Evolutionary conservation across 2,329 filamentous ascomycete genomes (phyloP), one percentile per base, ranked within the genome.

Genomic region (Paraphaeosphaeria sporulosa): DNA sequence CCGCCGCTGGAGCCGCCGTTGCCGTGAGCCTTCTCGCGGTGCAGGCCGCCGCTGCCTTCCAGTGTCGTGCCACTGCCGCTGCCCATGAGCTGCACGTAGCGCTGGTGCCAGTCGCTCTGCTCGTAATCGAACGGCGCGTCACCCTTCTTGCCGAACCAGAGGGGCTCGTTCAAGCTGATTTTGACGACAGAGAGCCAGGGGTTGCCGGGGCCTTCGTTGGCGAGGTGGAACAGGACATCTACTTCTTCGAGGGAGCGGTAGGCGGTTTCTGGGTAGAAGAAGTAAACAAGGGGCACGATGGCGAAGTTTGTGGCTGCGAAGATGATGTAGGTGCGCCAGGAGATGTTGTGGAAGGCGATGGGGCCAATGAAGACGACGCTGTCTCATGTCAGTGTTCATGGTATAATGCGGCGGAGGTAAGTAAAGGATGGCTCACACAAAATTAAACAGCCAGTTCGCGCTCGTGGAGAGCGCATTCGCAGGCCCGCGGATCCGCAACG

Each of bases 381-480:
- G 51, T 23, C 2, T 8, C n/a, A 6, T 1, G 27, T 67, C 27
- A 60, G 57, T 36, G 44, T 19, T 1, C 21, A 25, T n/a, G 17
- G 23, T 2, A 10, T 9, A 27, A 19, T 0, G 42, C 19, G 42
- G n/a, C 19, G 27, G n/a, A 34, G 32, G 25, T 43, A 10, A 49
- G 13, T 13, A 42, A 19, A 13, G 21, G 25, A 17, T 4, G 34
- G 89, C 86, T 55, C 65, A 73, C 73, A 74, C 56, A 44, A 71
- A 75, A 43, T 75, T 75, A 25, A 75, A 94, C 64, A 95, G 85
- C 93, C 93, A 96, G 86, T 96, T 96, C 75, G 90, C 93, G 68
- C 92, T 91, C 12, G 93, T 96, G 51, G 92, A 94, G 46, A 96
- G 85, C 69, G 86, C 93, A 61, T 96, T 92, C 81, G 93, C 93